These are phyloP conservation scores for Biancaea sappan DNA, from an alignment of 306 rosid species.

Conservation along the genomic window DNA sequence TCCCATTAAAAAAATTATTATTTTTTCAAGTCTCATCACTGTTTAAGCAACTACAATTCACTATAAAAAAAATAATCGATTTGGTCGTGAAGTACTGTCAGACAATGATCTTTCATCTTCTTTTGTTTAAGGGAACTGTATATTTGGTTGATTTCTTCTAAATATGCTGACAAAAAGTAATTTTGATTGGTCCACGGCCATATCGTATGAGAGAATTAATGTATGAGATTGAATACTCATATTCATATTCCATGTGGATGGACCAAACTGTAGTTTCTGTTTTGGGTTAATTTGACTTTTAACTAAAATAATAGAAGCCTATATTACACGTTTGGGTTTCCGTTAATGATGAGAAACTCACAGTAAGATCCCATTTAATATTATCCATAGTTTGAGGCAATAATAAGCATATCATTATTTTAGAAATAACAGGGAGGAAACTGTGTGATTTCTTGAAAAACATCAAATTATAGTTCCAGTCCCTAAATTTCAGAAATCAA, in stretches of 20 bases:
- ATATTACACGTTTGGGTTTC: conserved; percentile 8
- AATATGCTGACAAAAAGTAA: not conserved
- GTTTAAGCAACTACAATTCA: conserved; percentile 25
- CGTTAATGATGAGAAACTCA: not conserved
- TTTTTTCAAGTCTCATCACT: conserved; percentile 27
- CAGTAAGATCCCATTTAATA: no score
- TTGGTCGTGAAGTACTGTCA: conserved; percentile 16
- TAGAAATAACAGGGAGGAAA: not conserved
- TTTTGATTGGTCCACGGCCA: conserved; percentile 12
- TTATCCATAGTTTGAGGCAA: not conserved
- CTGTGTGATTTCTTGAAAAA: conserved; percentile 1
- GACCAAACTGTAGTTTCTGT: conserved; percentile 23
- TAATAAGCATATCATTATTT: not conserved
- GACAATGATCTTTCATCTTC: conserved; percentile 22
- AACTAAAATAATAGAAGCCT: not conserved
- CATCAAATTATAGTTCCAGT: not conserved
- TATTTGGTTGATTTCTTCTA: conserved; percentile 12
- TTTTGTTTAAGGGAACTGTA: not conserved
- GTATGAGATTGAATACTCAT: not conserved
- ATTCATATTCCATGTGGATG: conserved; percentile 6
- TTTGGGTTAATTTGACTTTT: not conserved
- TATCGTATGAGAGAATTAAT: not conserved
- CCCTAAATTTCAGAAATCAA: not conserved
- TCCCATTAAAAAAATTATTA: not conserved
- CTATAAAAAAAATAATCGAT: conserved; percentile 19